phyloP scores from a whole-genome alignment of 1,284 basidiomycete genomes.

The Tetrapyrgos nigripes region DNA sequence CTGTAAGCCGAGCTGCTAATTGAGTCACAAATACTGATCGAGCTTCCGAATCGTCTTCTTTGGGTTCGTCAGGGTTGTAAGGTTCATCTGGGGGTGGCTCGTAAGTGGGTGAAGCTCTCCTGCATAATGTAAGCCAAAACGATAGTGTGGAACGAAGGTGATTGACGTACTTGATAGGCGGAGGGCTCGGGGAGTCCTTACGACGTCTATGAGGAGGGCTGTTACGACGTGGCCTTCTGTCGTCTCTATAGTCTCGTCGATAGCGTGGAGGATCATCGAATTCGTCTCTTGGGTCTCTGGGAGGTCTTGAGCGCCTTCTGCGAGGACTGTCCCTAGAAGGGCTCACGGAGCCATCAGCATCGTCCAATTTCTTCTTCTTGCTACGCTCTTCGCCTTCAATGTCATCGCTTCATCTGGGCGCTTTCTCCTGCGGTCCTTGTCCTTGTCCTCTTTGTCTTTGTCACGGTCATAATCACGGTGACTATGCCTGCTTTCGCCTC shows the following conservation, averaged over 20 bases:
- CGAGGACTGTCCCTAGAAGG: constrained; percentile 62
- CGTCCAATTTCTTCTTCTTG: constrained; percentile 62
- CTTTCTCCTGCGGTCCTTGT: constrained; percentile 62
- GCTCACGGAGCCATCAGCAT: constrained; percentile 44
- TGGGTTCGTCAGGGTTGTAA: constrained; percentile 77
- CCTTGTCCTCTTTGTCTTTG: constrained; percentile 51
- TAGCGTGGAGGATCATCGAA: constrained; percentile 56
- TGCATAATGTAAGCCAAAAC: constrained; percentile 31
- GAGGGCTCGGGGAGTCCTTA: constrained; percentile 43
- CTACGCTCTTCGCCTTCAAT: constrained; percentile 54
- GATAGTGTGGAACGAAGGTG: constrained; percentile 12
- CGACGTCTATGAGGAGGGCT: constrained; percentile 29
- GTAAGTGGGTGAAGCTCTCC: constrained; percentile 77
- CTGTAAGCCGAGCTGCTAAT: constrained; percentile 93
- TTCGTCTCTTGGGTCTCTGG: constrained; percentile 64
- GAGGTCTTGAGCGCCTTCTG: constrained; percentile 45
- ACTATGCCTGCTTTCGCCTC: constrained; percentile 50
- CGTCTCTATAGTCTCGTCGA: constrained; percentile 35
- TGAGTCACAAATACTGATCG: constrained; percentile 99
- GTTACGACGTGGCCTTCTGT: constrained; percentile 29
- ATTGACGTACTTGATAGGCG: constrained; percentile 45
- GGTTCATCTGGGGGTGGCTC: constrained; percentile 67
- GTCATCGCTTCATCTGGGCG: constrained; percentile 58
- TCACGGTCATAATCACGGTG: constrained; percentile 60
- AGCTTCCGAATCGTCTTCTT: constrained; percentile 91